Evolutionary conservation across 2,329 filamentous ascomycete species (phyloP).

Genomic region (Meredithiella fracta): DNA sequence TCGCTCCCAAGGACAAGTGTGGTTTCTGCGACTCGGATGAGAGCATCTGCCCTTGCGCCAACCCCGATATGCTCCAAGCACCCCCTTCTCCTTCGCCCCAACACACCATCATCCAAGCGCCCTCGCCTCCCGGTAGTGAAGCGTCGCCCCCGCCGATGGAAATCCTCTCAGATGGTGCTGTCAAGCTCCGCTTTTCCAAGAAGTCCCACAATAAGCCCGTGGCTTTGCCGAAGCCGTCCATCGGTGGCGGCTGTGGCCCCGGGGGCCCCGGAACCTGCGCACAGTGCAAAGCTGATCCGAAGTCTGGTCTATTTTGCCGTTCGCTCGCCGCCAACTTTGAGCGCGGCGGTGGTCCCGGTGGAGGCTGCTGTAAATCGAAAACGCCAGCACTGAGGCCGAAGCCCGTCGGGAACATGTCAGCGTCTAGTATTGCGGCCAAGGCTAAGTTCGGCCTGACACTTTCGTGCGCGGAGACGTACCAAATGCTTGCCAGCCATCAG

Average conservation of each 20-base stretch:
- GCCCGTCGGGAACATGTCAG: background rate
- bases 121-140: conserved; percentile 46
- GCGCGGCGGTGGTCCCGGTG: conserved; percentile 34
- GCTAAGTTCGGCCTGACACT: conserved; percentile 37
- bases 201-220: conserved; percentile 15
- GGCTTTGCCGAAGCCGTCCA: conserved; percentile 18
- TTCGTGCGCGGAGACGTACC: conserved; percentile 62
- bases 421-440: conserved; percentile 16
- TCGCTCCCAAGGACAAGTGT: conserved; percentile 49
- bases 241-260: conserved; percentile 35
- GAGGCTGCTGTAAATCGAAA: conserved; percentile 47
- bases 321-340: conserved; percentile 53
- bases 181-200: conserved; percentile 35
- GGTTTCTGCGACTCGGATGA: conserved; percentile 64
- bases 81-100: conserved; percentile 19
- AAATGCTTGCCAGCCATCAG: conserved; percentile 59
- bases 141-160: conserved; percentile 37
- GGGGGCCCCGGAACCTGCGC: conserved; percentile 64
- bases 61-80: conserved; percentile 23
- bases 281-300: conserved; percentile 61
- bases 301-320: conserved; percentile 69
- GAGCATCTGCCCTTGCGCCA: conserved; percentile 68
- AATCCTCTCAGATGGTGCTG: conserved; percentile 41
- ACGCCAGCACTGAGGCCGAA: conserved; percentile 18
- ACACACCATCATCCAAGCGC: conserved; percentile 31